These are phyloP conservation scores for Coprinellus micaceus DNA, from an alignment of 768 basidiomycete species.

Conservation along the genomic window DNA sequence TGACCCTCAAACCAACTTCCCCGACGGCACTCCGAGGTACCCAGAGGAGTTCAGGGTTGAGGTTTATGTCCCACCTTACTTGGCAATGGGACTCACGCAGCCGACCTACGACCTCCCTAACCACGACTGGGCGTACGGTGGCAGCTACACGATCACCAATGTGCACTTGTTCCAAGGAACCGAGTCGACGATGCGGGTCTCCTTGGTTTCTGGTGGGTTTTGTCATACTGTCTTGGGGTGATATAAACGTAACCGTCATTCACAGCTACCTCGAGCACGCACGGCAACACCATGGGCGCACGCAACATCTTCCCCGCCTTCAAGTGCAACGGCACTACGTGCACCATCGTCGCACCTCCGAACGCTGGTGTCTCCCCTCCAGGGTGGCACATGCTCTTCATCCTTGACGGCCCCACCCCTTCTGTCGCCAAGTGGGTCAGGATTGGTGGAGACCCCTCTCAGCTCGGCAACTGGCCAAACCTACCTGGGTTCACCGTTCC, in stretches of 20 bases:
- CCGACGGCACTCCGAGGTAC: constrained; percentile 42
- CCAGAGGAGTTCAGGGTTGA: constrained; percentile 75
- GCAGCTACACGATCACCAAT: constrained; percentile 49
- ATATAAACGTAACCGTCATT: constrained; percentile 6
- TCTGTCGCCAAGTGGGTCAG: constrained; percentile 72
- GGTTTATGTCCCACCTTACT: constrained; percentile 86
- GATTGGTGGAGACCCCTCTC: constrained; percentile 71
- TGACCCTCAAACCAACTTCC: constrained; percentile 55
- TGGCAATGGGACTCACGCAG: constrained; percentile 56
- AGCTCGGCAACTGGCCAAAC: constrained; percentile 71
- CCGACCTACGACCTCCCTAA: constrained; percentile 56
- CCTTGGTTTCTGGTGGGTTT: constrained; percentile 62
- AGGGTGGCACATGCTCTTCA: constrained; percentile 72
- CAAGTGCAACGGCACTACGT: constrained; percentile 61
- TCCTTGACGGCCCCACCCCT: constrained; percentile 77
- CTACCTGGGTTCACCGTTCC: constrained; percentile 65
- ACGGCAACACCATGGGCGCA: constrained; percentile 74
- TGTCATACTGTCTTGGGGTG: background rate
- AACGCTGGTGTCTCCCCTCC: constrained; percentile 66
- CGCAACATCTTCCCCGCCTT: constrained; percentile 73
- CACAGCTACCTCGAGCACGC: constrained; percentile 68
- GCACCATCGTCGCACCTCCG: constrained; percentile 77
- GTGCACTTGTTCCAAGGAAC: constrained; percentile 43
- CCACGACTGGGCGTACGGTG: constrained; percentile 63
- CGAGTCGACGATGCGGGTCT: constrained; percentile 47